phyloP scores from a whole-genome alignment of 176 grass and related monocot genomes.

The Carex myosuroides region DNA sequence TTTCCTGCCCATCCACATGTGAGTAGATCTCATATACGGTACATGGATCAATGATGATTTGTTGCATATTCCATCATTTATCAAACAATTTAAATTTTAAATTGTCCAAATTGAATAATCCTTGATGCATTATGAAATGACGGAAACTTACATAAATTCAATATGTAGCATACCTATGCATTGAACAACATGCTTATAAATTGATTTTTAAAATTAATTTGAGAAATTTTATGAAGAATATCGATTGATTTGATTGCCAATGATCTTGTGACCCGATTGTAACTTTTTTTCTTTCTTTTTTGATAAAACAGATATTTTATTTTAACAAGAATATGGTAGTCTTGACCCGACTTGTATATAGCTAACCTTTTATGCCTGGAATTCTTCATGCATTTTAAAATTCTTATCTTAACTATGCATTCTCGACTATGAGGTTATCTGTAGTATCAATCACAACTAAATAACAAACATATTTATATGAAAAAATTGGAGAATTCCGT shows the following conservation, averaged over 20 bases:
- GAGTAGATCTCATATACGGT: not conserved
- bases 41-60: not conserved
- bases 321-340: too few species aligned
- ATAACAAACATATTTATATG: not conserved
- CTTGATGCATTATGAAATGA: not conserved
- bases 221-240: not conserved
- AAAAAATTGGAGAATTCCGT: constrained; percentile 24
- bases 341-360: not conserved
- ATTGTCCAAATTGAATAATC: not conserved
- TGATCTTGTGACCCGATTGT: not conserved
- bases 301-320: too few species aligned
- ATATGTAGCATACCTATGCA: not conserved
- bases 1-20: too few species aligned
- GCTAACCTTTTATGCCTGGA: not conserved
- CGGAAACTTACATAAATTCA: not conserved
- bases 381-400: not conserved
- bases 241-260: not conserved
- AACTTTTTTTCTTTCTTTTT: too few species aligned
- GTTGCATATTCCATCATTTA: not conserved
- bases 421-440: not conserved
- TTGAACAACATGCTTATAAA: not conserved
- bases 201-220: not conserved
- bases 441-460: constrained; percentile 7
- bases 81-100: not conserved
- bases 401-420: not conserved